Evolutionary conservation across 2,329 filamentous ascomycete species (phyloP).

Genomic region (Talaromyces sp.): DNA sequence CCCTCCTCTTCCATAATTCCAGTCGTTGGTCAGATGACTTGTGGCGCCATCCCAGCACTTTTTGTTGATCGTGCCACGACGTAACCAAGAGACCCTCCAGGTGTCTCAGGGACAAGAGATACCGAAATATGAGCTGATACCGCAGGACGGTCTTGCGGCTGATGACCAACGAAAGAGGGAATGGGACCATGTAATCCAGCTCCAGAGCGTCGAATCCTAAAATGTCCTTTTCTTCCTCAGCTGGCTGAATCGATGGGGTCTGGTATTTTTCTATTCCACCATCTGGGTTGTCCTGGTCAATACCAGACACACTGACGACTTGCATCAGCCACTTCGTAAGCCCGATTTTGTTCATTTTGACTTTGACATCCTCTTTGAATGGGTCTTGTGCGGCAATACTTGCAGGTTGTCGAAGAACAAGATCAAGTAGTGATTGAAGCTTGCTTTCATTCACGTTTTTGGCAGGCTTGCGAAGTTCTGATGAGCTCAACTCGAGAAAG

Average conservation of each 20-base stretch:
- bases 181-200: conserved; percentile 89
- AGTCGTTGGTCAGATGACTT: conserved; percentile 66
- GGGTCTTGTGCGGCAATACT: conserved; percentile 90
- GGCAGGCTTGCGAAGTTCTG: conserved; percentile 84
- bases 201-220: conserved; percentile 88
- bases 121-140: conserved; percentile 93
- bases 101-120: conserved; percentile 81
- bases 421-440: conserved; percentile 88
- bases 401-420: conserved; percentile 92
- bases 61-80: conserved; percentile 86
- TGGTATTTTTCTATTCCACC: conserved; percentile 64
- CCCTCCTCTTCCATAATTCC: conserved; percentile 86
- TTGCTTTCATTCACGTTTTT: conserved; percentile 87
- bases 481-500: conserved; percentile 85
- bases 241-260: conserved; percentile 59
- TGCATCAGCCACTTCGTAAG: conserved; percentile 92
- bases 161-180: conserved; percentile 91
- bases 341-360: conserved; percentile 92
- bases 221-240: conserved; percentile 75
- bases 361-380: conserved; percentile 97
- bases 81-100: conserved; percentile 80
- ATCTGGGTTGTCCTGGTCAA: conserved; percentile 71
- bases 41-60: conserved; percentile 74
- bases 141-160: conserved; percentile 94
- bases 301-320: conserved; percentile 92